A percentile compares a stretch with the other conserved stretches of the same genome.
phyloP scores from a whole-genome alignment of 208 protist species.

The Leishmania guyanensis region DNA sequence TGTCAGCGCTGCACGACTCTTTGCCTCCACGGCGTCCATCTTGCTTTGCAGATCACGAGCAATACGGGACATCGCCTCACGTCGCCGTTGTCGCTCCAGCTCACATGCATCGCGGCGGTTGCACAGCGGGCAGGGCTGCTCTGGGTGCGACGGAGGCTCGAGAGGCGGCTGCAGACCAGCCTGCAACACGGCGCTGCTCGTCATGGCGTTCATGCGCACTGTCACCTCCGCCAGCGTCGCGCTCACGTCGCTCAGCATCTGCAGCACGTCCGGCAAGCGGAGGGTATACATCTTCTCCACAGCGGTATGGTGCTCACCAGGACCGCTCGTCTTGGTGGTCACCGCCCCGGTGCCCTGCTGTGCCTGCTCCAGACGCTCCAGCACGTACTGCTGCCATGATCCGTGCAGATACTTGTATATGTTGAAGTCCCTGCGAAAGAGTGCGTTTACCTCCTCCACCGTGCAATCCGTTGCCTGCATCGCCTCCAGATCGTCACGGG shows the following conservation, averaged over 20 bases:
- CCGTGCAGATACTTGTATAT: constrained; percentile 62
- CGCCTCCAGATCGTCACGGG: constrained; percentile 46
- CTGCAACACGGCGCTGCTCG: constrained; percentile 59
- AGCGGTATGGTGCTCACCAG: background rate
- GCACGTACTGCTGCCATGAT: constrained; percentile 34
- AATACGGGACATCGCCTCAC: constrained; percentile 71
- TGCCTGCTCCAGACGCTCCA: constrained; percentile 8
- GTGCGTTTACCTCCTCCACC: constrained; percentile 79
- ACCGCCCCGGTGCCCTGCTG: background rate
- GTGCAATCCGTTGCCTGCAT: constrained; percentile 79
- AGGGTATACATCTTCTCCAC: constrained; percentile 40
- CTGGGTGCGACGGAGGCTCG: constrained; percentile 65
- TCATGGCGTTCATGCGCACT: constrained; percentile 65
- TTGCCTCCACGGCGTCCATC: constrained; percentile 67
- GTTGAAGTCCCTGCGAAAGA: constrained; percentile 78
- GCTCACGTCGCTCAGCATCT: constrained; percentile 76
- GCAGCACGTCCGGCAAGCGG: constrained; percentile 48
- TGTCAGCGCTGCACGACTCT: constrained; percentile 68
- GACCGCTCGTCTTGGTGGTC: background rate
- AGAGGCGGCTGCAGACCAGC: constrained; percentile 58
- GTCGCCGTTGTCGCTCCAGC: constrained; percentile 51
- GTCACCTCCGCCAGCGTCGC: constrained; percentile 71
- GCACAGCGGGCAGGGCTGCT: constrained; percentile 75
- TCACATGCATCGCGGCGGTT: constrained; percentile 58
- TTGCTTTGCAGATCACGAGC: constrained; percentile 72